Percentiles rank a stretch among this genome's conserved stretches.
phyloP scores from a whole-genome alignment of 305 asterid genomes.

The Salvia sclarea region DNA sequence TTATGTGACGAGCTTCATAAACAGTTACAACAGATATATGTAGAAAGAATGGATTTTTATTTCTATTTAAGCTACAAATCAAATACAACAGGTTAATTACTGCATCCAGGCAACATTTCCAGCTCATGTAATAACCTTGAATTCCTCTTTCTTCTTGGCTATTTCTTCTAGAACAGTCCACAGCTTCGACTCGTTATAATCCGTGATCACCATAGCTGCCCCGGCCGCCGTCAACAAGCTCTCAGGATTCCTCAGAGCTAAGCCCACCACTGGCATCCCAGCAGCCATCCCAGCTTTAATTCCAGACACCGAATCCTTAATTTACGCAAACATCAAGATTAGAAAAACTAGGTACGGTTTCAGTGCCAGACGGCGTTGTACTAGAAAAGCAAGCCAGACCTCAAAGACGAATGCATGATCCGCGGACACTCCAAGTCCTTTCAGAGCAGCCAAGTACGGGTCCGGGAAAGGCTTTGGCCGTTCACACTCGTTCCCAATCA shows the following conservation, averaged over 20 bases:
- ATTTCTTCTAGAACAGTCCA: slow-evolving; percentile 58
- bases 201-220: slow-evolving; percentile 58
- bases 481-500: slow-evolving; percentile 68
- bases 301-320: slow-evolving; percentile 75
- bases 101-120: not conserved
- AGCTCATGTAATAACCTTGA: slow-evolving; percentile 34
- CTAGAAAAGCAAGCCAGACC: slow-evolving; percentile 39
- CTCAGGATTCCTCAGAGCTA: slow-evolving; percentile 66
- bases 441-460: slow-evolving; percentile 73
- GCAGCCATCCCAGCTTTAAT: slow-evolving; percentile 78
- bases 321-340: not conserved
- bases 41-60: slow-evolving; percentile 13
- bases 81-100: slow-evolving; percentile 14
- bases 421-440: slow-evolving; percentile 55
- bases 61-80: slow-evolving; percentile 12
- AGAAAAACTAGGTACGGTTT: not conserved
- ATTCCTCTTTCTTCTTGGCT: slow-evolving; percentile 32
- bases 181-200: slow-evolving; percentile 56
- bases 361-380: not conserved
- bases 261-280: slow-evolving; percentile 73
- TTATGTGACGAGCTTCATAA: not conserved
- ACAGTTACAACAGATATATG: not conserved
- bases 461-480: slow-evolving; percentile 81
- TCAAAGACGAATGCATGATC: slow-evolving; percentile 65
- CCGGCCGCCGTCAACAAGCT: slow-evolving; percentile 52